A percentile compares a stretch with the other conserved stretches of the same genome.
phyloP scores from a whole-genome alignment of 2,329 filamentous ascomycete species.

The Aspergillus fumigatiaffinis region DNA sequence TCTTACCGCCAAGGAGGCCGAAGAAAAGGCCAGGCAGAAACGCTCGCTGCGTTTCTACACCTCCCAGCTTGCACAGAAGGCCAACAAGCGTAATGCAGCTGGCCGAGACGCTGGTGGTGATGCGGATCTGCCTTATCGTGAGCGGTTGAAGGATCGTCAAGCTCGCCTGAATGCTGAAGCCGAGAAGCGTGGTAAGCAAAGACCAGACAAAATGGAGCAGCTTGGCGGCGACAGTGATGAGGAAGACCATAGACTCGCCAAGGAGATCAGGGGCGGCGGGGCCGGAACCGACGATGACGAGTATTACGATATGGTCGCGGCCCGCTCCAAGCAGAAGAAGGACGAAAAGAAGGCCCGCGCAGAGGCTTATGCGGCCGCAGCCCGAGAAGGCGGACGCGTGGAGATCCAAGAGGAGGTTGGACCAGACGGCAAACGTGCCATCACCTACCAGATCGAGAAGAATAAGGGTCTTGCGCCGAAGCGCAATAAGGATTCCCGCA shows the following conservation, averaged over 20 bases:
- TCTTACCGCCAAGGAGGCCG: conserved; percentile 72
- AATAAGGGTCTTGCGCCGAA: conserved; percentile 92
- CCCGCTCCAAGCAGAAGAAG: conserved; percentile 55
- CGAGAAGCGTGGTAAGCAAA: conserved; percentile 71
- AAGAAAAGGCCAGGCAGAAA: conserved; percentile 84
- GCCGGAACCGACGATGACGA: conserved; percentile 44
- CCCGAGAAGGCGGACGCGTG: conserved; percentile 57
- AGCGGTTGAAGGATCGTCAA: conserved; percentile 81
- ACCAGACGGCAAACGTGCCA: conserved; percentile 83
- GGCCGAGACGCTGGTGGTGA: conserved; percentile 59
- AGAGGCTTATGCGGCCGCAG: conserved; percentile 53
- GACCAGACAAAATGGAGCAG: conserved; percentile 59
- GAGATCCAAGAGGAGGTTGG: conserved; percentile 66
- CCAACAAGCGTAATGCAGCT: conserved; percentile 69
- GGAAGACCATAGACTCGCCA: conserved; percentile 55
- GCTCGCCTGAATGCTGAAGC: conserved; percentile 85
- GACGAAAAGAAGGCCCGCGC: conserved; percentile 68
- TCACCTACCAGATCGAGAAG: conserved; percentile 92
- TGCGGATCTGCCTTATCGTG: conserved; percentile 70
- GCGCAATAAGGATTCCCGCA: conserved; percentile 89
- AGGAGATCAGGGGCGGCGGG: conserved; percentile 40
- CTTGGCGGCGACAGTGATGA: conserved; percentile 69
- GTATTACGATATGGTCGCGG: conserved; percentile 87
- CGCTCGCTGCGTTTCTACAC: conserved; percentile 97
- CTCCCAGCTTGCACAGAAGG: conserved; percentile 92